A percentile compares a stretch with the other conserved stretches of the same genome.
Conservation (phyloP, 768 basidiomycete species). For the Suillus hirtellus region DNA sequence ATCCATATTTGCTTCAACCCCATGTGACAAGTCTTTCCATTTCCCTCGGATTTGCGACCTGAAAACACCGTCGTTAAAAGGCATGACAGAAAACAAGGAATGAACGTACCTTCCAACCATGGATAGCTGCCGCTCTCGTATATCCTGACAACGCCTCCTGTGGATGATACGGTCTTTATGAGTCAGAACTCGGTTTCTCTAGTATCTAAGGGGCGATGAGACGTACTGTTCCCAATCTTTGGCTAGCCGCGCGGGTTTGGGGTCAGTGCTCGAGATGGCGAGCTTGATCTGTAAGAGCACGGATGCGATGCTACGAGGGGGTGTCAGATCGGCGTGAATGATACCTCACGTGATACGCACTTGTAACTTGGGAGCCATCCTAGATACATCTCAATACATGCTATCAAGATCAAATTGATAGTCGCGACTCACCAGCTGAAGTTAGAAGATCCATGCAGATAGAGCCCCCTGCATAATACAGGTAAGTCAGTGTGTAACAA, state of each 20-base stretch:
- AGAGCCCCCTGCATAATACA: conserved; percentile 50
- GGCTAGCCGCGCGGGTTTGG: conserved; percentile 38
- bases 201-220: conserved; percentile 1
- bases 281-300: conserved; percentile 55
- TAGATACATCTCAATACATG: conserved; percentile 18
- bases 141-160: conserved; percentile 63
- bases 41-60: conserved; percentile 28
- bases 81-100: background rate
- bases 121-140: conserved; percentile 62
- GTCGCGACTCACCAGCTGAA: conserved; percentile 47
- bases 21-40: conserved; percentile 22
- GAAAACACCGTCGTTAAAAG: background rate
- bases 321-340: conserved; percentile 8
- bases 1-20: background rate
- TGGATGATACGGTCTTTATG: conserved; percentile 42
- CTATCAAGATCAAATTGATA: background rate
- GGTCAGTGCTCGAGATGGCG: background rate
- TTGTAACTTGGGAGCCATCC: conserved; percentile 73
- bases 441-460: conserved; percentile 77
- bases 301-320: conserved; percentile 35
- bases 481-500: background rate
- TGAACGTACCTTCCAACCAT: conserved; percentile 57
- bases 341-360: conserved; percentile 28
- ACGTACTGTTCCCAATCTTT: conserved; percentile 49
- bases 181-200: background rate